A percentile compares a stretch with the other conserved stretches of the same genome.
Evolutionary conservation across 345 rosid genomes (phyloP).

Genomic region (Arabidopsis thaliana): DNA sequence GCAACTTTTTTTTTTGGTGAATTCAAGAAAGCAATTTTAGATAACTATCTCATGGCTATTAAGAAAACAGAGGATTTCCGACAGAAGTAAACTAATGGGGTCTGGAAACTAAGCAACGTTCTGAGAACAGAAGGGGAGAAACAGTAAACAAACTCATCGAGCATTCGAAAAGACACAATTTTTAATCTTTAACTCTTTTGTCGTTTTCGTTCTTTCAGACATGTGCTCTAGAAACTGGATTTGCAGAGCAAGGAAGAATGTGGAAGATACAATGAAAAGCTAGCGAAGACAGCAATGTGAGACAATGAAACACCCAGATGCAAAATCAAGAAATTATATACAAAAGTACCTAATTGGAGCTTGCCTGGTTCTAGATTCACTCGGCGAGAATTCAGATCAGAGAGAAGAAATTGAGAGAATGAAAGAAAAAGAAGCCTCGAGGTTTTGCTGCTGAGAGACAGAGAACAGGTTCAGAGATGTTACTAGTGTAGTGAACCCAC

Average conservation of each 20-base stretch:
- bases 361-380: conserved; percentile 41
- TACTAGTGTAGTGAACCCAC: conserved; percentile 36
- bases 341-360: conserved; percentile 51
- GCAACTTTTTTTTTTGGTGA: no score
- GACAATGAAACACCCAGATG: conserved; percentile 39
- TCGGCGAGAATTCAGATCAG: conserved; percentile 32
- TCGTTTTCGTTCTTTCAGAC: conserved; percentile 32
- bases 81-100: conserved; percentile 9
- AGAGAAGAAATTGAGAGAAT: background rate
- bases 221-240: conserved; percentile 26
- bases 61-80: conserved; percentile 9
- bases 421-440: conserved; percentile 14
- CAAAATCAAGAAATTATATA: conserved; percentile 35
- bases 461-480: conserved; percentile 25
- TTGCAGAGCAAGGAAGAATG: conserved; percentile 41
- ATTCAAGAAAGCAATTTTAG: conserved; percentile 19
- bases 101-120: conserved; percentile 12
- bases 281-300: conserved; percentile 16
- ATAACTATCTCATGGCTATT: background rate
- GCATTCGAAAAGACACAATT: conserved; percentile 46
- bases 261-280: conserved; percentile 35
- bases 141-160: conserved; percentile 38
- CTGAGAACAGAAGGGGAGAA: conserved; percentile 6
- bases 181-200: conserved; percentile 26
- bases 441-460: conserved; percentile 18